Evolutionary conservation across 2,329 filamentous ascomycete species (phyloP).

Genomic region (Clonostachys solani): DNA sequence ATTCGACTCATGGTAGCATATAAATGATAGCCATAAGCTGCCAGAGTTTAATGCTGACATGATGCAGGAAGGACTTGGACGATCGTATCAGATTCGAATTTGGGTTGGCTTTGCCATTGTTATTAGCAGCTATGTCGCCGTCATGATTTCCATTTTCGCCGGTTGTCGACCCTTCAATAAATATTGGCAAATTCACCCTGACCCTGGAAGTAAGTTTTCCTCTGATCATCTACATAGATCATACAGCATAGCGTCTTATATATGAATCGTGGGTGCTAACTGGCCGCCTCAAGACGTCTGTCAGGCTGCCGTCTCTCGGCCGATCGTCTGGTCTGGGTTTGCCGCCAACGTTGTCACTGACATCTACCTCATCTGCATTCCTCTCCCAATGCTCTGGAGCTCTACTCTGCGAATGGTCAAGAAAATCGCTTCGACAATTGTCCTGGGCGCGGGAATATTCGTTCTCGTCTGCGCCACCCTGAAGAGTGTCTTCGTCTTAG

Average conservation of each 20-base stretch:
- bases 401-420: constrained; percentile 25
- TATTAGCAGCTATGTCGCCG: constrained; percentile 40
- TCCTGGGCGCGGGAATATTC: constrained; percentile 32
- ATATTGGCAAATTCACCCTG: constrained; percentile 56
- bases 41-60: no score
- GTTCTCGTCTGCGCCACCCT: constrained; percentile 29
- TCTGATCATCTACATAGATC: not conserved
- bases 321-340: constrained; percentile 46
- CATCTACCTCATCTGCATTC: constrained; percentile 53
- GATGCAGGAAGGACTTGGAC: constrained; percentile 26
- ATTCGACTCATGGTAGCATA: constrained; percentile 38
- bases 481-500: constrained; percentile 28
- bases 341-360: constrained; percentile 51
- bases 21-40: not conserved
- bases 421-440: constrained; percentile 27
- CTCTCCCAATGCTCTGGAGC: constrained; percentile 44
- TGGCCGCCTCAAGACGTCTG: constrained; percentile 28
- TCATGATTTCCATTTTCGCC: constrained; percentile 43
- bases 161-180: constrained; percentile 46
- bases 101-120: constrained; percentile 46
- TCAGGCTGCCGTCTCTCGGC: constrained; percentile 43
- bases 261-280: not conserved
- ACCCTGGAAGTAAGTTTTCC: constrained; percentile 45
- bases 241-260: not conserved
- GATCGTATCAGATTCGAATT: constrained; percentile 34